A percentile compares a stretch with the other conserved stretches of the same genome.
These are phyloP conservation scores for Metarhizium humberi DNA, from an alignment of 2,329 filamentous ascomycete species.

Conservation along the genomic window DNA sequence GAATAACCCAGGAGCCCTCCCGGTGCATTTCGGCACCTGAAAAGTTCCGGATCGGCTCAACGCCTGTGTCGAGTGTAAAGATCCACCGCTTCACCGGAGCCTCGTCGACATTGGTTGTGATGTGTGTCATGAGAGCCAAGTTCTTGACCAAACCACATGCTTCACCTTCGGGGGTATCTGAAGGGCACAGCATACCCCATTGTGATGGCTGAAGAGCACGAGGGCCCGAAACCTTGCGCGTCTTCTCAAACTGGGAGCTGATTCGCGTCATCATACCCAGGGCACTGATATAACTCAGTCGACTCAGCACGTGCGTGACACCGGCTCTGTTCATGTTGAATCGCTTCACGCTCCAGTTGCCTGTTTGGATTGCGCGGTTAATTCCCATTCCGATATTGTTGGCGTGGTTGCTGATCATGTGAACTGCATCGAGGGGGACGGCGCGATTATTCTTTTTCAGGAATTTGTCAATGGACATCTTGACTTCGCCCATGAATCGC, in stretches of 20 bases:
- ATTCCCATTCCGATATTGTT: slow-evolving; percentile 86
- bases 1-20: slow-evolving; percentile 77
- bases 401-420: slow-evolving; percentile 75
- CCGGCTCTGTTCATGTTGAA: slow-evolving; percentile 98
- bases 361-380: slow-evolving; percentile 92
- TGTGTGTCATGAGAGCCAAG: slow-evolving; percentile 96
- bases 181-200: slow-evolving; percentile 95
- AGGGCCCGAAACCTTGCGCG: slow-evolving; percentile 89
- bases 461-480: slow-evolving; percentile 89
- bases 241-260: slow-evolving; percentile 98
- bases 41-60: slow-evolving; percentile 62
- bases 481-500: slow-evolving; percentile 80
- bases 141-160: slow-evolving; percentile 98
- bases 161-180: slow-evolving; percentile 97
- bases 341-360: slow-evolving; percentile 95
- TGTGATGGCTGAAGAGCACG: slow-evolving; percentile 94
- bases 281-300: slow-evolving; percentile 91
- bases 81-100: slow-evolving; percentile 80
- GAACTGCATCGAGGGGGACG: slow-evolving; percentile 76
- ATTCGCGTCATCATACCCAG: slow-evolving; percentile 99
- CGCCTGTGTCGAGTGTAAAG: slow-evolving; percentile 76
- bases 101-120: slow-evolving; percentile 93
- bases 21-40: slow-evolving; percentile 78
- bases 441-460: slow-evolving; percentile 89
- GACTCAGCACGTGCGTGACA: slow-evolving; percentile 91